Base-by-base conservation (phyloP, 306 rosid species). In the Morella rubra region DNA sequence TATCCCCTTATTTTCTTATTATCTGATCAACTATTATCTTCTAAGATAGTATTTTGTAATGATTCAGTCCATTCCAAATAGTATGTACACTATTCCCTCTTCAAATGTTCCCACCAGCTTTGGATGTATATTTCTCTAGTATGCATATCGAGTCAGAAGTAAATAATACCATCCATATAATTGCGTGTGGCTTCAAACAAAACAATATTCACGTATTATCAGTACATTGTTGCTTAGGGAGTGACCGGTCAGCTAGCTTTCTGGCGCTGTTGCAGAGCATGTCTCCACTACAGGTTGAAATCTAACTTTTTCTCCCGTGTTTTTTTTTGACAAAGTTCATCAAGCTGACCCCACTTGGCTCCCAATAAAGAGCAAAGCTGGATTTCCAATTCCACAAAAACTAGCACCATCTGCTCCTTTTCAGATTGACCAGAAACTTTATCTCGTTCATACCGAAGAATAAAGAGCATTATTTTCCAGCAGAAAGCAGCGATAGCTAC, bases 381-480 rank as follows among this genome's bases (percentile, higher is more conserved):
- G 16, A 2, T 22, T 58, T 22, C 40, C 64, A 10, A 58, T 9
- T 8, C 41, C 40, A 58, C 4, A 22, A 22, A 32, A 12, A 42
- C 19, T 44, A 66, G 9, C 53, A 50, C 19, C 49, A 66, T 66
- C 71, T 9, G 44, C 71, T 42, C 40, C 69, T 4, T 66, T 66
- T n/a, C 27, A n/a, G 71, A 66, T 41, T 14, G 73, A 54, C 64
- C 58, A 13, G 50, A 24, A 60, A 56, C 64, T 51, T 73, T 11
- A 37, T 71, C 69, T 45, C 40, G 41, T 71, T 62, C 53, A 50
- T 20, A 7, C 7, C 47, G 42, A 65, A 46, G 37, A 51, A 62
- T 24, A 47, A 73, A 59, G 13, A 58, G 59, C 65, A 40, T 67
- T 76, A 68, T 66, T 45, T 67, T 66, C 52, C 60, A 5, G 65